Percentiles rank a stretch among this genome's conserved stretches.
These are phyloP conservation scores for Phoma sp. DNA, from an alignment of 2,329 filamentous ascomycete genomes.

Conservation along the genomic window DNA sequence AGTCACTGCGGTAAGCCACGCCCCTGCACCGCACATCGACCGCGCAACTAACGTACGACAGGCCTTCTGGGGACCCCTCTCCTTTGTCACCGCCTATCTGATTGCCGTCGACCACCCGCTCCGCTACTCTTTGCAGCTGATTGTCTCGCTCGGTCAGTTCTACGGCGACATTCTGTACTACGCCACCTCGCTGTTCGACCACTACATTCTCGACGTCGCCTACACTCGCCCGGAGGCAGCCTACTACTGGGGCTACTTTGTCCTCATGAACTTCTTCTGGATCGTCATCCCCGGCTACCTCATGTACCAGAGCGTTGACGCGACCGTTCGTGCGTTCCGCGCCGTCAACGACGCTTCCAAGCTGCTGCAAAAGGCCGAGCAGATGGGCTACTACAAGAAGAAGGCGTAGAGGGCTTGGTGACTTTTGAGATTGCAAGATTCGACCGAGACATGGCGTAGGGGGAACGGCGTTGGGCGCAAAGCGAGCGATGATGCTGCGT, in stretches of 20 bases:
- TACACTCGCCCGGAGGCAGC: slow-evolving; percentile 68
- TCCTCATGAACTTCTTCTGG: slow-evolving; percentile 71
- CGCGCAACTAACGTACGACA: slow-evolving; percentile 29
- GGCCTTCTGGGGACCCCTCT: slow-evolving; percentile 68
- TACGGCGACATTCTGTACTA: slow-evolving; percentile 71
- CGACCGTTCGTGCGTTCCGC: slow-evolving; percentile 42
- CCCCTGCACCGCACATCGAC: neutral
- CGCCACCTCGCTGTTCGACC: slow-evolving; percentile 67
- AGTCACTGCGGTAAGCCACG: slow-evolving; percentile 71
- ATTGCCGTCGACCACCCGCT: slow-evolving; percentile 62
- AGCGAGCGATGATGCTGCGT: neutral
- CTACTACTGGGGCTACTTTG: slow-evolving; percentile 72
- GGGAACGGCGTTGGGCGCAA: neutral
- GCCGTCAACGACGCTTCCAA: slow-evolving; percentile 46
- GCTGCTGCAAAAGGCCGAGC: slow-evolving; percentile 35
- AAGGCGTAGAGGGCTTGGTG: slow-evolving; percentile 5
- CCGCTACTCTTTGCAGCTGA: slow-evolving; percentile 64
- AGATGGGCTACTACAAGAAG: slow-evolving; percentile 42
- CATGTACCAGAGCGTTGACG: slow-evolving; percentile 44
- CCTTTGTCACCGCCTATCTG: slow-evolving; percentile 62
- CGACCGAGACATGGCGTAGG: neutral
- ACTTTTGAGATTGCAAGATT: neutral
- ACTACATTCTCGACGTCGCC: slow-evolving; percentile 59
- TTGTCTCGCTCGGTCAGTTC: slow-evolving; percentile 68
- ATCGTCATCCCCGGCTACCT: slow-evolving; percentile 62